Evolutionary conservation across 2,329 filamentous ascomycete genomes (phyloP), one percentile per base, ranked within the genome.

Genomic region (Colletotrichum aenigma): DNA sequence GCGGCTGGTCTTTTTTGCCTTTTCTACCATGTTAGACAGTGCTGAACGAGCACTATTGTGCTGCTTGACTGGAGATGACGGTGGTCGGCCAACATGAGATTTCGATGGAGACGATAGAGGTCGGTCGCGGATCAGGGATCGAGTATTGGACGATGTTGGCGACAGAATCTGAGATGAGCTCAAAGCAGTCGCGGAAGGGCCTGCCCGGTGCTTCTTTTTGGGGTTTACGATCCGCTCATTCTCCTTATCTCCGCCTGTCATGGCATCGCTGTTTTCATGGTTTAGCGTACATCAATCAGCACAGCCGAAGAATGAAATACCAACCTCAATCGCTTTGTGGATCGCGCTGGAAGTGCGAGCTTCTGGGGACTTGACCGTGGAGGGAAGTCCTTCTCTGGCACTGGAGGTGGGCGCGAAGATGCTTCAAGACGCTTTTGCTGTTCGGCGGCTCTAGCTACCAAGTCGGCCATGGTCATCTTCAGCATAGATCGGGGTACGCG

Each of bases 401-500:
- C 86, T 4, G 89, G 85, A 15, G 89, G 88, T 77, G 86, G 86
- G 71, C 80, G 83, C 66, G 81, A 77, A 66, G 77, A 76, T 26
- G 82, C 75, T 28, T 78, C 74, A 7, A 79, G 80, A 66, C 79
- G 81, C 73, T 86, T 84, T 68, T 88, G 86, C 71, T 89, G 84
- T 34, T 88, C 85, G n/a, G 85, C 75, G 78, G 87, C 87, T 78
- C 87, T 91, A 65, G 85, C 81, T 15, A 96, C 83, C 10, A 98
- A 88, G 60, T 98, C 96, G 71, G 93, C 92, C 89, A 99, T 96
- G 73, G 92, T 97, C 77, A 92, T 89, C 81, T 94, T 94, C 75
- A 96, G 93, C 77, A 98, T 86, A 18, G 93, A 90, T 79, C 92
- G 91, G 9, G 97, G 97, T 68, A 98, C 97, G 70, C 97, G 93